phyloP scores from a whole-genome alignment of 768 basidiomycete species.

The Strobilomyces confusus region DNA sequence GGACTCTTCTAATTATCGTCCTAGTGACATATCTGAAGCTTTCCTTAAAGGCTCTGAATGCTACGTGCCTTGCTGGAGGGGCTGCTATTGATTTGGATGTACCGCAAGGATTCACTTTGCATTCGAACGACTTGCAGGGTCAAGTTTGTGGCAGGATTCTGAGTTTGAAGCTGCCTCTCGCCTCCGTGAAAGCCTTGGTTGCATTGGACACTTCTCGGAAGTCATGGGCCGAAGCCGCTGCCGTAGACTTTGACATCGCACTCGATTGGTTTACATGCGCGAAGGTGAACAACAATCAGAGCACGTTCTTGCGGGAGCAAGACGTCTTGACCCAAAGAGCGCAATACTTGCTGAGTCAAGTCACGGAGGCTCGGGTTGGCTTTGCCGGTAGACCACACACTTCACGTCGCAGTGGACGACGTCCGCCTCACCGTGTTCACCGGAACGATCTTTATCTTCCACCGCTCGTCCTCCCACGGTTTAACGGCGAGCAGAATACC shows the following conservation, averaged over 20 bases:
- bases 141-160: slow-evolving; percentile 60
- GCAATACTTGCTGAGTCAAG: slow-evolving; percentile 44
- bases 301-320: slow-evolving; percentile 64
- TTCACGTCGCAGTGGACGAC: slow-evolving; percentile 1
- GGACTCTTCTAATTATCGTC: slow-evolving; percentile 7
- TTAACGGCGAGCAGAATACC: slow-evolving; percentile 6
- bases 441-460: slow-evolving; percentile 51
- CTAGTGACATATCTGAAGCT: slow-evolving; percentile 85
- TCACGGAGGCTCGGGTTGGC: slow-evolving; percentile 14
- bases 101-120: slow-evolving; percentile 56
- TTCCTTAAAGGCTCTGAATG: slow-evolving; percentile 48
- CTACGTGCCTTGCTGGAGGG: slow-evolving; percentile 49
- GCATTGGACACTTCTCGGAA: slow-evolving; percentile 35
- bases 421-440: slow-evolving; percentile 27
- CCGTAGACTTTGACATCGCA: slow-evolving; percentile 47
- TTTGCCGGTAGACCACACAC: not conserved
- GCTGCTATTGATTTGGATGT: slow-evolving; percentile 54
- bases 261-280: slow-evolving; percentile 66
- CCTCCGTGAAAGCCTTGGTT: slow-evolving; percentile 49
- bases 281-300: slow-evolving; percentile 59
- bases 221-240: slow-evolving; percentile 66
- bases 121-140: slow-evolving; percentile 75
- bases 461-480: slow-evolving; percentile 32
- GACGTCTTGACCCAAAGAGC: slow-evolving; percentile 68
- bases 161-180: slow-evolving; percentile 52